phyloP scores from a whole-genome alignment of 768 basidiomycete genomes.

The Imleria badia region DNA sequence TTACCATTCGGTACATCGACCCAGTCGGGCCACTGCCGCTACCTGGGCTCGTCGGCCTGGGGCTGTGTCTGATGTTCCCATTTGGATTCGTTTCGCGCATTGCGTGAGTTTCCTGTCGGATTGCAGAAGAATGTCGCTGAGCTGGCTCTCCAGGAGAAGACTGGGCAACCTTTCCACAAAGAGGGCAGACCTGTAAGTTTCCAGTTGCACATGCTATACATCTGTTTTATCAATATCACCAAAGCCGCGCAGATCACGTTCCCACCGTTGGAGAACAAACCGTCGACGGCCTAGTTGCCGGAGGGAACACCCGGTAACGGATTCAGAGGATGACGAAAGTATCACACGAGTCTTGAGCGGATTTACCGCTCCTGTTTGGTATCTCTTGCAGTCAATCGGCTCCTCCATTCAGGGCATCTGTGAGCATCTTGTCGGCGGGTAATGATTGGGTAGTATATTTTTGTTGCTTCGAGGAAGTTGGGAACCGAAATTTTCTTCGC shows the following conservation, averaged over 20 bases:
- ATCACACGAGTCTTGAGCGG: neutral
- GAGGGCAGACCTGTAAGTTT: neutral
- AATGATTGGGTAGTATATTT: neutral
- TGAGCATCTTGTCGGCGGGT: neutral
- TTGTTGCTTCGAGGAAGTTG: neutral
- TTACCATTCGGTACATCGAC: no score
- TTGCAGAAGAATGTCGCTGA: neutral
- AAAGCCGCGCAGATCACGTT: neutral
- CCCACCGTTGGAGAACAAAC: neutral
- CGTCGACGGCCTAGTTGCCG: neutral
- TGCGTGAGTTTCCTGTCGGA: conserved; percentile 2
- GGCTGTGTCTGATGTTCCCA: neutral
- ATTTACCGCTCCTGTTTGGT: neutral
- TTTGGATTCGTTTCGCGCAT: conserved; percentile 11
- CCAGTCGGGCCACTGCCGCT: neutral
- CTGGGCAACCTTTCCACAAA: conserved; percentile 3
- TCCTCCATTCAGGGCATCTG: neutral
- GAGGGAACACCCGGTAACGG: no score
- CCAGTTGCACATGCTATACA: neutral
- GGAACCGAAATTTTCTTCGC: no score
- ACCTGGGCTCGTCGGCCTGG: neutral
- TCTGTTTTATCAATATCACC: neutral
- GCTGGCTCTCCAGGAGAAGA: conserved; percentile 7
- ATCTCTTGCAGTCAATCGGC: conserved; percentile 3
- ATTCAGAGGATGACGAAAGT: neutral